phyloP scores from a whole-genome alignment of 1,284 basidiomycete species.

The Boletus albobrunnescens region DNA sequence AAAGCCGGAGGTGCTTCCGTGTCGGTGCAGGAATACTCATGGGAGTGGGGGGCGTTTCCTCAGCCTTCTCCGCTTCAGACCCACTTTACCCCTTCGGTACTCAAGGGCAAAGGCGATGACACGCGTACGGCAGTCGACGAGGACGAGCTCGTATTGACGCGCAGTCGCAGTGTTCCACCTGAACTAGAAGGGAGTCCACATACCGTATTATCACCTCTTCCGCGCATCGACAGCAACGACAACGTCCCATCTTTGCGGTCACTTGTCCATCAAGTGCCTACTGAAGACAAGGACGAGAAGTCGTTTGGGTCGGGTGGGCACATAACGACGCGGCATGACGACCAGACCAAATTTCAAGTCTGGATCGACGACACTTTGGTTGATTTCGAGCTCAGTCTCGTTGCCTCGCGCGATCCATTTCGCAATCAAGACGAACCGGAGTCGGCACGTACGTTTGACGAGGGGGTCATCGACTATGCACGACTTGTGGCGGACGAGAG shows the following conservation, averaged over 20 bases:
- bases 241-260: slow-evolving; percentile 6
- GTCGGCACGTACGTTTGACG: slow-evolving; percentile 49
- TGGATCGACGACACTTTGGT: slow-evolving; percentile 52
- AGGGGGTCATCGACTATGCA: slow-evolving; percentile 52
- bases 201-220: slow-evolving; percentile 32
- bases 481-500: slow-evolving; percentile 53
- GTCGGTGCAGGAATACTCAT: slow-evolving; percentile 63
- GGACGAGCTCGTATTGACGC: slow-evolving; percentile 27
- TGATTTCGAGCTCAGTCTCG: slow-evolving; percentile 61
- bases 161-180: slow-evolving; percentile 58
- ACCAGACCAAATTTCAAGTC: slow-evolving; percentile 53
- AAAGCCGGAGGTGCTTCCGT: slow-evolving; percentile 7
- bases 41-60: slow-evolving; percentile 86
- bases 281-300: slow-evolving; percentile 8
- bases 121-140: slow-evolving; percentile 26
- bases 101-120: slow-evolving; percentile 19
- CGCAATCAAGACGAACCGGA: slow-evolving; percentile 46
- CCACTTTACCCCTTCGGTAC: slow-evolving; percentile 41
- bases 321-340: slow-evolving; percentile 47
- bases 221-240: slow-evolving; percentile 33
- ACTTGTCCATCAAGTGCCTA: neutral
- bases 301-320: slow-evolving; percentile 49
- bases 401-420: slow-evolving; percentile 35
- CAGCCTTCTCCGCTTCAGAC: slow-evolving; percentile 64
- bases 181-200: slow-evolving; percentile 43